Percentiles rank a stretch among this genome's conserved stretches.
Evolutionary conservation across 768 basidiomycete genomes (phyloP).

Genomic region (Xanthoconium purpureum): DNA sequence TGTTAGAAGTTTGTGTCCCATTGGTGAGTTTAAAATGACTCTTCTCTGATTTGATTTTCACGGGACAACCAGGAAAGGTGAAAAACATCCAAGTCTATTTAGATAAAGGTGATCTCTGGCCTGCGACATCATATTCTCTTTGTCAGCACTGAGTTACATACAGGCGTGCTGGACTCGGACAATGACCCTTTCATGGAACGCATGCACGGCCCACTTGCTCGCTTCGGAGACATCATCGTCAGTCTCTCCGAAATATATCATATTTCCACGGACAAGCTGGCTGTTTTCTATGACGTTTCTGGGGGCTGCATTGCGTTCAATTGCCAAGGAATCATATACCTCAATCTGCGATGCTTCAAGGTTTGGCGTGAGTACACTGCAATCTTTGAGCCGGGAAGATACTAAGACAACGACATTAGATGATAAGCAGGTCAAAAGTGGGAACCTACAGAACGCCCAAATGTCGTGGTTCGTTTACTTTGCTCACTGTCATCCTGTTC

Average conservation of each 20-base stretch:
- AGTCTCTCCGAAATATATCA: conserved; percentile 64
- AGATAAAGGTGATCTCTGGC: conserved; percentile 45
- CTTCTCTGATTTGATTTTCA: neutral
- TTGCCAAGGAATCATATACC: conserved; percentile 73
- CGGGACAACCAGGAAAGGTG: conserved; percentile 1
- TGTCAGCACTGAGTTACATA: neutral
- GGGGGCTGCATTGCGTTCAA: conserved; percentile 91
- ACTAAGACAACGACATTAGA: neutral
- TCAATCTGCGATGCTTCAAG: conserved; percentile 52
- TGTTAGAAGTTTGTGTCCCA: neutral
- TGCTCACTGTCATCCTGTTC: too few relatives aligned
- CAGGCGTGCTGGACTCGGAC: conserved; percentile 30
- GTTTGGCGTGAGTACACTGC: conserved; percentile 55
- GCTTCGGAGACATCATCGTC: conserved; percentile 66
- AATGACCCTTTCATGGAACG: conserved; percentile 38
- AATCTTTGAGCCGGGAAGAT: neutral
- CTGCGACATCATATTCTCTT: neutral
- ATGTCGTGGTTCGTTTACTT: neutral
- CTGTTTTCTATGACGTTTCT: conserved; percentile 76
- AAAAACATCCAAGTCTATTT: conserved; percentile 54
- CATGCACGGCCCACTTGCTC: conserved; percentile 52
- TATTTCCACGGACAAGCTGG: conserved; percentile 63
- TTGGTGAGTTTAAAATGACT: neutral
- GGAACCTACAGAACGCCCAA: neutral
- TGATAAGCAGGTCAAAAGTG: neutral